A percentile compares a stretch with the other conserved stretches of the same genome.
Evolutionary conservation across 2,329 filamentous ascomycete species (phyloP).

Genomic region (Sporothrix globosa): DNA sequence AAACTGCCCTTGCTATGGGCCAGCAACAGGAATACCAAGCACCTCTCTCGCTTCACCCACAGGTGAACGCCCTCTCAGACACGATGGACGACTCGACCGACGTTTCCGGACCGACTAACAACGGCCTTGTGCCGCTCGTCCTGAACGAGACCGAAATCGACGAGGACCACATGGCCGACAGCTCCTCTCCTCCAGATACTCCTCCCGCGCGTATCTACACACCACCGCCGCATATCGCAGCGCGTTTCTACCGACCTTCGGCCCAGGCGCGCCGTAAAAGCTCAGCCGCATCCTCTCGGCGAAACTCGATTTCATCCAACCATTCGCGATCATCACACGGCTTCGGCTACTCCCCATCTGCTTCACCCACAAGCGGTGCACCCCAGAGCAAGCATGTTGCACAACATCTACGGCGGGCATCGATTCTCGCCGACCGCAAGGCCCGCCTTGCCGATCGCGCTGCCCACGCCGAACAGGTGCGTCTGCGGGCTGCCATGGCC

Average conservation of each 20-base stretch:
- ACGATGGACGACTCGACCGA: slow-evolving; percentile 30
- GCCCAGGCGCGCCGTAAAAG: slow-evolving; percentile 68
- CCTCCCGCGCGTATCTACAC: slow-evolving; percentile 51
- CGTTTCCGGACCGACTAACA: neutral
- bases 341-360: slow-evolving; percentile 46
- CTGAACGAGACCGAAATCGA: slow-evolving; percentile 32
- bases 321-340: slow-evolving; percentile 71
- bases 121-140: slow-evolving; percentile 18
- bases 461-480: slow-evolving; percentile 81
- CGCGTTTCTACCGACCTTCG: slow-evolving; percentile 72
- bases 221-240: slow-evolving; percentile 75
- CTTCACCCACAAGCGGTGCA: slow-evolving; percentile 47
- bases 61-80: neutral
- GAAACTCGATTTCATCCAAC: slow-evolving; percentile 77
- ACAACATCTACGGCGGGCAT: slow-evolving; percentile 76
- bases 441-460: slow-evolving; percentile 78
- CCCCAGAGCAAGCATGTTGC: slow-evolving; percentile 77
- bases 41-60: slow-evolving; percentile 13
- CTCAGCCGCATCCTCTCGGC: slow-evolving; percentile 75
- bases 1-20: slow-evolving; percentile 14
- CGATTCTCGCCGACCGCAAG: slow-evolving; percentile 79
- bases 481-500: slow-evolving; percentile 71
- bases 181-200: neutral
- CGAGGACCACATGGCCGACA: slow-evolving; percentile 26
- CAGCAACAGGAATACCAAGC: slow-evolving; percentile 25